Evolutionary conservation across 768 basidiomycete species (phyloP).

Genomic region (Amanita rubescens): DNA sequence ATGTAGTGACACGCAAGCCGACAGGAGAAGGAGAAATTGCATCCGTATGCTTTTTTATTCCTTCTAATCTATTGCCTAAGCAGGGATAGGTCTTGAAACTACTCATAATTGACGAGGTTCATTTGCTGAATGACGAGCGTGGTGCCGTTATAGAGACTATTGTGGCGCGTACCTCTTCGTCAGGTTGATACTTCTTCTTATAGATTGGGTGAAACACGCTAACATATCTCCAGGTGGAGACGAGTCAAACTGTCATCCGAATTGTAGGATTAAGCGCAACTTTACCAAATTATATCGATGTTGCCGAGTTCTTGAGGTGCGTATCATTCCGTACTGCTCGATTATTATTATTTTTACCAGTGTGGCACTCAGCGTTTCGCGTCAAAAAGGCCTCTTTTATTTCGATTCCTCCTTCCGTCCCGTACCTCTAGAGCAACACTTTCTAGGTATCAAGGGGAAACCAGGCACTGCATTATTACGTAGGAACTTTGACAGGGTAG

Average conservation of each 20-base stretch:
- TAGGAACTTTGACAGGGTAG: constrained; percentile 81
- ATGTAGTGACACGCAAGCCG: constrained; percentile 95
- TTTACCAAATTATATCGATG: constrained; percentile 94
- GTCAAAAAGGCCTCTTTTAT: constrained; percentile 84
- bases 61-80: background rate
- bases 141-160: constrained; percentile 98
- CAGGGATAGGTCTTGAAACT: constrained; percentile 72
- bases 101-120: constrained; percentile 96
- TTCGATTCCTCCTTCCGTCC: constrained; percentile 98
- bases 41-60: constrained; percentile 44
- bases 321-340: constrained; percentile 7
- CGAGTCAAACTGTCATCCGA: constrained; percentile 90
- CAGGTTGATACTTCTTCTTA: constrained; percentile 42
- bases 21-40: constrained; percentile 96
- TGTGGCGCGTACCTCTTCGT: constrained; percentile 88
- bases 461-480: constrained; percentile 62
- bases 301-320: constrained; percentile 89
- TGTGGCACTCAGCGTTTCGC: constrained; percentile 59
- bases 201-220: background rate
- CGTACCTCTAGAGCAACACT: constrained; percentile 95
- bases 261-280: constrained; percentile 96
- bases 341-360: background rate
- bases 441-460: constrained; percentile 90
- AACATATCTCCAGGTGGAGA: constrained; percentile 65
- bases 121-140: constrained; percentile 94